Base-by-base conservation (phyloP, 257 asterid genomes). In the Solanum piurae region DNA sequence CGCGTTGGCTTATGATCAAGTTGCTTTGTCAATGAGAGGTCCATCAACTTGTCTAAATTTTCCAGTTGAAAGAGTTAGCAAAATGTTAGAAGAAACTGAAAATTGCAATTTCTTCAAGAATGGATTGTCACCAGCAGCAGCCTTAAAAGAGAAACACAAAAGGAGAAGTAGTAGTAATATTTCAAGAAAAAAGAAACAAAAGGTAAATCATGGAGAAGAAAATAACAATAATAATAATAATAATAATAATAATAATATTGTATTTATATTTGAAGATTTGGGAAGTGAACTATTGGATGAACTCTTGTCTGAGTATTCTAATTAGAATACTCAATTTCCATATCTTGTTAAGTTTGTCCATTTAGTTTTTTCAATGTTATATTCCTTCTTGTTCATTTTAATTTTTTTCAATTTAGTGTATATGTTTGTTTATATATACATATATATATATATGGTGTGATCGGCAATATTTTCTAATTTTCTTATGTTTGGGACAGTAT, bases 1-100 rank as follows among this genome's bases (percentile, higher is more conserved):
- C 1, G 92, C 90, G 7, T 34, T 90, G 83, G 93, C 90, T 20
- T 91, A 91, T 77, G 91, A 90, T 62, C 92, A 91, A 88, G 93
- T 90, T 21, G 93, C 93, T 0, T 87, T 84, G 16, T 86, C 88
- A 27, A 87, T 87, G 87, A 86, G 93, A 4, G 92, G 91, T 31
- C 62, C 89, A 1, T 4, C 38, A n/a, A 88, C 93, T 21, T 86
- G 72, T 10, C 86, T 87, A 6, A 91, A 91, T 44, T 91, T 91
- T 7, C 90, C 90, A 7, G 71, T 44, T 1, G 91, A 90, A 25
- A 90, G n/a, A 58, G 93, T 91, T 4, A 42, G 74, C 0, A 64
- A 91, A 86, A 88, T 91, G 9, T 9, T 90, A 6, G 36, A 42
- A 74, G 84, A 73, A 6, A 83, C 89, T 23, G 84, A 71, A 58